Conservation (phyloP, 2,329 filamentous ascomycete genomes). For the Fusarium sp. region DNA sequence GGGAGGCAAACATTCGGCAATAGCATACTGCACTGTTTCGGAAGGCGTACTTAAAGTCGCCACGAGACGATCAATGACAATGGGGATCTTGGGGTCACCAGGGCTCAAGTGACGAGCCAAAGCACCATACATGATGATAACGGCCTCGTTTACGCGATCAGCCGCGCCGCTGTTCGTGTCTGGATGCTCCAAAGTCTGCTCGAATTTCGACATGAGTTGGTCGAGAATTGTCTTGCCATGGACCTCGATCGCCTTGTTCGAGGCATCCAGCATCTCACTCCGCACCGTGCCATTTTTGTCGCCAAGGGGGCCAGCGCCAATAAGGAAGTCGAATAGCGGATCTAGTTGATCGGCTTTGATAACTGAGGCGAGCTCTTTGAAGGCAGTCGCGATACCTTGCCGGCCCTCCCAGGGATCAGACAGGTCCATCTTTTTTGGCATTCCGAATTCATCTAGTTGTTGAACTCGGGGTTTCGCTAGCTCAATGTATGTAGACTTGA, state of each 20-base stretch:
- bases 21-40: constrained; percentile 95
- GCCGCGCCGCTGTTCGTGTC: constrained; percentile 84
- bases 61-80: constrained; percentile 87
- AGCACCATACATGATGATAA: constrained; percentile 97
- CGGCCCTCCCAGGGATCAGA: constrained; percentile 92
- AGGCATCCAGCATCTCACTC: constrained; percentile 91
- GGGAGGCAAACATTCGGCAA: constrained; percentile 92
- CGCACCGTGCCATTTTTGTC: constrained; percentile 83
- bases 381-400: constrained; percentile 88
- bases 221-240: constrained; percentile 88
- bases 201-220: constrained; percentile 91
- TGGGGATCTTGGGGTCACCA: constrained; percentile 88
- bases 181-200: constrained; percentile 85
- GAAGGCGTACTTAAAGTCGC: constrained; percentile 93
- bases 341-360: constrained; percentile 79
- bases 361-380: constrained; percentile 80
- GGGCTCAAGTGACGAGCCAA: constrained; percentile 86
- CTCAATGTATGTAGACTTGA: constrained; percentile 80
- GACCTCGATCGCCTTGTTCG: constrained; percentile 81
- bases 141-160: constrained; percentile 94
- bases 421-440: constrained; percentile 89
- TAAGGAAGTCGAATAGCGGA: constrained; percentile 84
- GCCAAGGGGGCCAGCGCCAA: constrained; percentile 86
- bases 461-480: constrained; percentile 85
- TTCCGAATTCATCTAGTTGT: constrained; percentile 91